Base-by-base conservation (phyloP, 129 eudicot species). In the Heracleum sosnowskyi region DNA sequence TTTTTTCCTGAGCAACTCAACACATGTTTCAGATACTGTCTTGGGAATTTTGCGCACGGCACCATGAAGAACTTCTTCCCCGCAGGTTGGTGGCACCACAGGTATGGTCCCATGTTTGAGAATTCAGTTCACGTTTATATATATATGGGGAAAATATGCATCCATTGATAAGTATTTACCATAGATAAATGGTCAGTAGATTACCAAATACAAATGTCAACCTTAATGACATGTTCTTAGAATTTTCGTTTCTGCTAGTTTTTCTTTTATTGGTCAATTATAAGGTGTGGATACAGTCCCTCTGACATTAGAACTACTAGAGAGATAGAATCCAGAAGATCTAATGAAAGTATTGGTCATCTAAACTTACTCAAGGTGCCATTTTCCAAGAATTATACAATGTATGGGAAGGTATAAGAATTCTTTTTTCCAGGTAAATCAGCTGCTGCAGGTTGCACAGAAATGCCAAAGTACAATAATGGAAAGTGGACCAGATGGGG, bases 21-120 rank as follows among this genome's bases (percentile, higher is more conserved):
- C 20, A 13, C 60, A 44, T 44, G 39, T 74, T 74, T 44, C 88
- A 91, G 97, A 96, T 92, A 85, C 81, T 92, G 72, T 86, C 99
- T 20, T 96, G 99, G 99, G 99, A 96, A 71, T 96, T 96, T 77
- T 96, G 99, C 87, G 97, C 97, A 40, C 84, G 97, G 63, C 91
- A 88, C 53, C 99, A 96, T 78, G 99, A 96, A 73, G 99, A 96
- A 83, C 94, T 96, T 79, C 96, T 96, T 87, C 97, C 97, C 24
- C 92, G 99, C 72, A 86, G 97, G 84, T 85, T 96, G 85, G 97
- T 96, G 73, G 93, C 97, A 68, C 97, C 99, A 44, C 97, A 96
- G 97, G 99, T 96, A 42, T 42, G 57, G 22, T 57, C 44, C 77
- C 46, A n/a, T 44, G 1, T 15, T 74, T 33, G 39, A 3, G 72